Percentiles rank a stretch among this genome's conserved stretches.
Evolutionary conservation across 345 rosid genomes (phyloP).

Genomic region (Syzygium jambos): DNA sequence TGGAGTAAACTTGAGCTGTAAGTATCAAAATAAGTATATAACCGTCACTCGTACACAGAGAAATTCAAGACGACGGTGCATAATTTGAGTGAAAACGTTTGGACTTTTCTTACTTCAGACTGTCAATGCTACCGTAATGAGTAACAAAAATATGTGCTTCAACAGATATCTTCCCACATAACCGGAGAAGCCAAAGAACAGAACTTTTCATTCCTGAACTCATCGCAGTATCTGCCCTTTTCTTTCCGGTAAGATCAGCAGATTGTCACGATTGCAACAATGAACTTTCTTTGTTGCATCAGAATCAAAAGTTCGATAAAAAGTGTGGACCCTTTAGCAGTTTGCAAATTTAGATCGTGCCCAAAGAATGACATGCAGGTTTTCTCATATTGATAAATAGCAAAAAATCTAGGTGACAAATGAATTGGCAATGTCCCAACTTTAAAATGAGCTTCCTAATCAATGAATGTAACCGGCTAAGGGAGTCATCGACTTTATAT

Average conservation of each 20-base stretch:
- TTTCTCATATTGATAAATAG: neutral
- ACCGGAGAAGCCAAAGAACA: neutral
- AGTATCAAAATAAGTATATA: neutral
- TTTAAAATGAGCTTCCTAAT: neutral
- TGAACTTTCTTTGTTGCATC: neutral
- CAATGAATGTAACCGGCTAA: neutral
- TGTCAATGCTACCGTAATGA: neutral
- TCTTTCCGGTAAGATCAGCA: neutral
- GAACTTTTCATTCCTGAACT: neutral
- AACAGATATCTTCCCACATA: neutral
- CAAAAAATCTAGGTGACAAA: neutral
- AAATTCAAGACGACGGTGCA: neutral
- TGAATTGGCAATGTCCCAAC: neutral
- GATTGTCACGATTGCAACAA: neutral
- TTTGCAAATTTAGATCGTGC: neutral
- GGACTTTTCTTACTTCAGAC: neutral
- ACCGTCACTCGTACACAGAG: neutral
- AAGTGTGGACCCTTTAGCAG: neutral
- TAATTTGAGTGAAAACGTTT: neutral
- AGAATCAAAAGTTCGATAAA: neutral
- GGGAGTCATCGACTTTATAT: neutral
- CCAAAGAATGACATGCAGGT: neutral
- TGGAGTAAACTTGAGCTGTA: neutral
- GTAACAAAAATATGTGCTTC: neutral
- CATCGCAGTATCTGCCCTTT: neutral